Evolutionary conservation across 1,284 basidiomycete genomes (phyloP).

Genomic region (Xerocomus minutiporus): DNA sequence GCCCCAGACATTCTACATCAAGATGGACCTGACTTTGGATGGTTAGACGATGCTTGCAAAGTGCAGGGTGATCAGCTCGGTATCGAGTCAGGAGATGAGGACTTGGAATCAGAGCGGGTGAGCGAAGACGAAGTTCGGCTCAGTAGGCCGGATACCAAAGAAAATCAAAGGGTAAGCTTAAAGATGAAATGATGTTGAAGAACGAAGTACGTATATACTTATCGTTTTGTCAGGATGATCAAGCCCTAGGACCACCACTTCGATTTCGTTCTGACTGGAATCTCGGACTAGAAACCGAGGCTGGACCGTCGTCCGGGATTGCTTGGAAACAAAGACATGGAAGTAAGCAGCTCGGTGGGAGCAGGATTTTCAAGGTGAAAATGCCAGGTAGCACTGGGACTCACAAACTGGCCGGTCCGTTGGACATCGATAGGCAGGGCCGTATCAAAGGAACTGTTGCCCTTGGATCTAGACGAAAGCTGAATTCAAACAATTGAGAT

Average conservation of each 20-base stretch:
- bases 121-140: constrained; percentile 19
- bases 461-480: constrained; percentile 27
- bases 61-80: constrained; percentile 27
- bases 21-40: constrained; percentile 17
- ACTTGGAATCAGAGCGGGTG: constrained; percentile 11
- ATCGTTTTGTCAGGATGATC: constrained; percentile 6
- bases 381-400: neutral
- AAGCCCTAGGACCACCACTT: constrained; percentile 4
- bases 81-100: constrained; percentile 14
- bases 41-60: constrained; percentile 30
- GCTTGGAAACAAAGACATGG: constrained; percentile 12
- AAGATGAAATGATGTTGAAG: neutral
- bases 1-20: constrained; percentile 20
- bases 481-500: constrained; percentile 31
- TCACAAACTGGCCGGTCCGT: neutral
- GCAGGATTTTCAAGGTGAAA: constrained; percentile 28
- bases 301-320: constrained; percentile 8
- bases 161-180: constrained; percentile 12
- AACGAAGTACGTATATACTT: neutral
- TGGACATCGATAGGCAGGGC: constrained; percentile 25
- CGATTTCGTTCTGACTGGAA: constrained; percentile 27
- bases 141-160: neutral
- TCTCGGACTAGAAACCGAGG: constrained; percentile 10
- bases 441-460: constrained; percentile 21
- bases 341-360: constrained; percentile 11